Conservation (phyloP, 2,329 filamentous ascomycete genomes). For the Passalora sequoiae region DNA sequence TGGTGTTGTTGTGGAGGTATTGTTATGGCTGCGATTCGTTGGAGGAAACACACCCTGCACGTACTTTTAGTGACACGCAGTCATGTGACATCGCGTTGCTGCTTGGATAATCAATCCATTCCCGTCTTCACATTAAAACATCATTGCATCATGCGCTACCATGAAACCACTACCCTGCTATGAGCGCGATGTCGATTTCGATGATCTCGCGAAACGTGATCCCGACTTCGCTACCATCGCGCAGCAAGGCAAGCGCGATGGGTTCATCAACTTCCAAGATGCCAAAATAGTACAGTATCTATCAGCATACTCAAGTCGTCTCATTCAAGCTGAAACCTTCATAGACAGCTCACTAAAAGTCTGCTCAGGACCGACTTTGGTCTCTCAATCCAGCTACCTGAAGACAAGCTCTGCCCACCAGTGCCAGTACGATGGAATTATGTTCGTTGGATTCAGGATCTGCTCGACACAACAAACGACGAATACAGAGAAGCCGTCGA, state of each 20-base stretch:
- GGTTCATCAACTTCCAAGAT: slow-evolving; percentile 73
- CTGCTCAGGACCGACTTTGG: slow-evolving; percentile 72
- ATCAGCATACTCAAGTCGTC: no score
- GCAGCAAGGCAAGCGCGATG: slow-evolving; percentile 38
- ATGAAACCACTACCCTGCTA: slow-evolving; percentile 38
- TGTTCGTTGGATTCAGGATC: slow-evolving; percentile 76
- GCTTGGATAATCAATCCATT: no score
- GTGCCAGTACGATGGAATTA: slow-evolving; percentile 72
- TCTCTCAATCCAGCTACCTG: slow-evolving; percentile 64
- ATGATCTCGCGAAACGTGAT: slow-evolving; percentile 54
- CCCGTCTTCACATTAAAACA: no score
- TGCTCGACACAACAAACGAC: slow-evolving; percentile 65
- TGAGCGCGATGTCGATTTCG: slow-evolving; percentile 57
- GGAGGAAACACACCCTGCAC: no score
- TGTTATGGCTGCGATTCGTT: no score
- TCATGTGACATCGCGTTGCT: no score
- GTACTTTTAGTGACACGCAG: no score
- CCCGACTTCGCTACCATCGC: slow-evolving; percentile 54
- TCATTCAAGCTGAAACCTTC: background rate
- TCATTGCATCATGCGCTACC: no score
- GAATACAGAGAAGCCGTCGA: slow-evolving; percentile 45
- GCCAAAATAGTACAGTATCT: slow-evolving; percentile 66
- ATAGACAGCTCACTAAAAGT: slow-evolving; percentile 64
- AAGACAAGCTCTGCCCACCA: slow-evolving; percentile 79
- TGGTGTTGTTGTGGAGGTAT: no score